Evolutionary conservation across 2,329 filamentous ascomycete species (phyloP).

Genomic region (Neofusicoccum cordaticola): DNA sequence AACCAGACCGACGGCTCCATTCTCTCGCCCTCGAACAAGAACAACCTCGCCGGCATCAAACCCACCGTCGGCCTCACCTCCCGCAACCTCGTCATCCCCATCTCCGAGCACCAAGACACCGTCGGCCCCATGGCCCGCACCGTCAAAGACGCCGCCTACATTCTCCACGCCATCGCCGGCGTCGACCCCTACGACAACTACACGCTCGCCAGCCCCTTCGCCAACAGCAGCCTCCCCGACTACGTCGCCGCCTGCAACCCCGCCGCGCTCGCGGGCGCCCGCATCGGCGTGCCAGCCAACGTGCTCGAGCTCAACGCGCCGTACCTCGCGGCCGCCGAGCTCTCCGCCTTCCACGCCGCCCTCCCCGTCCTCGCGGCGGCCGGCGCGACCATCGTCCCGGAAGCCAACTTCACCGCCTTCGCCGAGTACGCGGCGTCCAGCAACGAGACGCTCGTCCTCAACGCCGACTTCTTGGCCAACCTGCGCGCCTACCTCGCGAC

Average conservation of each 20-base stretch:
- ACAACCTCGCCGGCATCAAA: constrained; percentile 66
- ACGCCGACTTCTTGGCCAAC: constrained; percentile 59
- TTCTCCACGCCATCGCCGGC: constrained; percentile 59
- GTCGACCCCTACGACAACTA: constrained; percentile 55
- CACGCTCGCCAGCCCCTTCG: constrained; percentile 56
- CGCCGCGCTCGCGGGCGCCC: constrained; percentile 53
- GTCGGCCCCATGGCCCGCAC: constrained; percentile 58
- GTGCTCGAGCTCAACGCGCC: constrained; percentile 43
- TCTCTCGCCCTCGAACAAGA: constrained; percentile 53
- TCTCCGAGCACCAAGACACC: constrained; percentile 57
- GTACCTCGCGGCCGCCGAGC: constrained; percentile 28
- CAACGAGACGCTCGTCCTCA: constrained; percentile 47
- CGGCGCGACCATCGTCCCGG: constrained; percentile 60
- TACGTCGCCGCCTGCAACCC: constrained; percentile 59
- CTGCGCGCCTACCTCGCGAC: constrained; percentile 56
- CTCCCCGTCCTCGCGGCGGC: constrained; percentile 52
- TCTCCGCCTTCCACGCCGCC: constrained; percentile 56
- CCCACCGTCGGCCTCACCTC: constrained; percentile 56
- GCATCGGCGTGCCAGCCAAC: constrained; percentile 65
- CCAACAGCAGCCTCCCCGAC: constrained; percentile 49
- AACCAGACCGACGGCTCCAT: constrained; percentile 60
- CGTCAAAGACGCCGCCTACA: constrained; percentile 57
- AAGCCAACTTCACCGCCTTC: constrained; percentile 57
- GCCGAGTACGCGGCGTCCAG: constrained; percentile 42
- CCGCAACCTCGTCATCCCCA: constrained; percentile 62